Evolutionary conservation across 208 protist genomes (phyloP), one percentile per base, ranked within the genome.

Genomic region (Leishmania arabica): DNA sequence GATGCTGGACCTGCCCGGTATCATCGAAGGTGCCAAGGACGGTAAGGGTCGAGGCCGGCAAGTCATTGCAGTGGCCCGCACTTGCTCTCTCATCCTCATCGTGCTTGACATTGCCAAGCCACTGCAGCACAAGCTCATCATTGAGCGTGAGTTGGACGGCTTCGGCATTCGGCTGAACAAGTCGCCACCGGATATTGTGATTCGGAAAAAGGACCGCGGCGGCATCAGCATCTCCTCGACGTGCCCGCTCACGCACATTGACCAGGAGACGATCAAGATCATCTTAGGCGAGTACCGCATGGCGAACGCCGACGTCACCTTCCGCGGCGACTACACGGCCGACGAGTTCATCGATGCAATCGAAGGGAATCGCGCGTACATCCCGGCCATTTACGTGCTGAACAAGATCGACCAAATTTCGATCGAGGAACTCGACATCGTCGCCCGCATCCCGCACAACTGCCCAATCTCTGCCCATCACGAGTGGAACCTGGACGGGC

Each of bases 361-460:
- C 77, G 99, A 99, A 86, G 99, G 98, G 58, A 98, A 97, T 83
- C 95, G 98, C 49, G 89, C 98, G 21, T 99, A 99, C 92, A 98
- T 99, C 64, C 98, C 98, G 0, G 93, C 87, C 83, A 87, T 99
- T 49, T 99, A 99, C 86, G 98, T 99, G 51, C 88, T 99, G 49
- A 99, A 99, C 95, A 99, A 99, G 89, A 99, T 99, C 84, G 99
- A 99, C 87, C 98, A 99, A 89, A 98, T 99, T 78, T 98, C 93
- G 42, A 98, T 99, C 66, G 98, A 99, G 88, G 97, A 99, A 86
- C 96, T 99, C 53, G 98, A 99, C 75, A 96, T 99, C 77, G 92
- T 99, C 69, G 86, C 97, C 73, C 94, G 96, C 40, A 92, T 99
- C 15, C 98, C 98, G 58, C 97, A 99, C 91, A 99, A 98, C 91